Evolutionary conservation across 208 protist genomes (phyloP).

Genomic region (Leishmania arabica): DNA sequence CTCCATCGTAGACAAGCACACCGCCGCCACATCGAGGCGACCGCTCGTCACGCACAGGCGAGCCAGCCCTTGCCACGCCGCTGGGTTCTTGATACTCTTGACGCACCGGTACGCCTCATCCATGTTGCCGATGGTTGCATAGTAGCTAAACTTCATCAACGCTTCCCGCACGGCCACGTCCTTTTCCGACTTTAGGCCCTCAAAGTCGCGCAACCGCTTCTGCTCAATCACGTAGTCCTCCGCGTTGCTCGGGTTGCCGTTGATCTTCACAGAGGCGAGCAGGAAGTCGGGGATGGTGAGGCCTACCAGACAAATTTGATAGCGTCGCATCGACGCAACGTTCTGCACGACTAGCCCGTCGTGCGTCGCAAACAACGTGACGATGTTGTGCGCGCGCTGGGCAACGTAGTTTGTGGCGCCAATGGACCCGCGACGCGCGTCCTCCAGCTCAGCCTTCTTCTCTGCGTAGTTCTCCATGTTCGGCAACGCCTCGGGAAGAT

Average conservation of each 20-base stretch:
- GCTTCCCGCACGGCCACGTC: constrained; percentile 90
- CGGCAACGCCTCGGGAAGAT: constrained; percentile 65
- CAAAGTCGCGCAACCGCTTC: constrained; percentile 93
- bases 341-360: constrained; percentile 89
- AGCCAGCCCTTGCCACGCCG: constrained; percentile 96
- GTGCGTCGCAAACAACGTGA: constrained; percentile 87
- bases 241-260: constrained; percentile 72
- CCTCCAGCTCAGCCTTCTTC: constrained; percentile 39
- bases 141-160: constrained; percentile 96
- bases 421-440: constrained; percentile 43
- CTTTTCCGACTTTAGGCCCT: constrained; percentile 89
- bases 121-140: constrained; percentile 97
- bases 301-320: constrained; percentile 91
- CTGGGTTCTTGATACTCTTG: constrained; percentile 92
- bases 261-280: constrained; percentile 83
- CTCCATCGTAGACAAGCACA: constrained; percentile 95
- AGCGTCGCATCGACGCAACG: constrained; percentile 65
- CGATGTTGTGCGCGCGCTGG: constrained; percentile 75
- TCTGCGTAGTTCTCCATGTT: constrained; percentile 89
- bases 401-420: constrained; percentile 61
- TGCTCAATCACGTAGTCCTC: constrained; percentile 91
- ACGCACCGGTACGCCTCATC: constrained; percentile 97
- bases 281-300: constrained; percentile 93
- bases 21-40: constrained; percentile 94
- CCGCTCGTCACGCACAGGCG: constrained; percentile 95